phyloP scores from a whole-genome alignment of 1,139 yeast genomes.

The Candida freyschussii region DNA sequence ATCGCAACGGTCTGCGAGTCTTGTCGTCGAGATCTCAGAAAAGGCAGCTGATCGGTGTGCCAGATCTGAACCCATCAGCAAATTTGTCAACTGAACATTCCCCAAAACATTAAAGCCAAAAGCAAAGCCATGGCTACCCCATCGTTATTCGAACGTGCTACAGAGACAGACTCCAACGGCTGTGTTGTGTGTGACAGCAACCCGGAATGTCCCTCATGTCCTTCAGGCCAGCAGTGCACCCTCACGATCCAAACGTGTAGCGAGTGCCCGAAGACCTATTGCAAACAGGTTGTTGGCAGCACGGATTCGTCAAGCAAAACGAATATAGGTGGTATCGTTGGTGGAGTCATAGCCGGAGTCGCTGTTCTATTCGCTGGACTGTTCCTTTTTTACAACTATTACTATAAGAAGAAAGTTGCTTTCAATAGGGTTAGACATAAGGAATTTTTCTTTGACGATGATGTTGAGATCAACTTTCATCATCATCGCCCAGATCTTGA shows the following conservation, averaged over 20 bases:
- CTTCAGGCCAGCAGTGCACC: slow-evolving; percentile 45
- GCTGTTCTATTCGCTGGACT: slow-evolving; percentile 40
- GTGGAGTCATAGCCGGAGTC: slow-evolving; percentile 65
- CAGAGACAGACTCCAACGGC: slow-evolving; percentile 28
- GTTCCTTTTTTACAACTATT: slow-evolving; percentile 35
- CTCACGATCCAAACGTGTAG: slow-evolving; percentile 50
- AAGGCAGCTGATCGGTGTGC: no score
- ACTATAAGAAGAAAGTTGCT: slow-evolving; percentile 31
- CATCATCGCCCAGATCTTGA: slow-evolving; percentile 27
- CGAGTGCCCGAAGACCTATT: slow-evolving; percentile 52
- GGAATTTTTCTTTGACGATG: slow-evolving; percentile 29
- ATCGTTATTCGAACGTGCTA: slow-evolving; percentile 2
- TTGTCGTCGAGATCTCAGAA: no score
- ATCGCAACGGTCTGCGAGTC: no score
- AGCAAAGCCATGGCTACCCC: no score
- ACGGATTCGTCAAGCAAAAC: slow-evolving; percentile 9
- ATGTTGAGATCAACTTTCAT: slow-evolving; percentile 25
- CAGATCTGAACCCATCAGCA: no score
- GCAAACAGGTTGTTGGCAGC: slow-evolving; percentile 28
- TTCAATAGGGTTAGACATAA: slow-evolving; percentile 24
- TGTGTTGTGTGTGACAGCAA: slow-evolving; percentile 49
- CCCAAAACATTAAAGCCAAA: no score
- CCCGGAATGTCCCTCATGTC: slow-evolving; percentile 51
- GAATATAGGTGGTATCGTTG: slow-evolving; percentile 31
- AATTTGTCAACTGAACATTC: no score